Conservation (phyloP, 257 asterid genomes). For the Ophiorrhiza pumila region DNA sequence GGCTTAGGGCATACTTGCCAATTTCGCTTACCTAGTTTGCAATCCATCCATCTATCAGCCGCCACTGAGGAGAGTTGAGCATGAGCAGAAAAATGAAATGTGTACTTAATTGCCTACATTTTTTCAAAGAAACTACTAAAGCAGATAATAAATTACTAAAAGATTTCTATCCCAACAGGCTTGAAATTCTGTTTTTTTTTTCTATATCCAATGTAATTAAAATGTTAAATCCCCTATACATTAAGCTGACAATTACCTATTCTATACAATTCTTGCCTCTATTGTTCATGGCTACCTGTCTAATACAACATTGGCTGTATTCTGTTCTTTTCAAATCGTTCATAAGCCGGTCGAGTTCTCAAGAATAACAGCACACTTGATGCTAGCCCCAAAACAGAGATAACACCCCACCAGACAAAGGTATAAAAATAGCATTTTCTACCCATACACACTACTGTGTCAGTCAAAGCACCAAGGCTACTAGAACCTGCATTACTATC, state of each 20-base stretch:
- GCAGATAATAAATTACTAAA: no score
- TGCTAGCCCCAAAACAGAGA: conserved; percentile 63
- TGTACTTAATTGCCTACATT: neutral
- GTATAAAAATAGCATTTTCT: conserved; percentile 62
- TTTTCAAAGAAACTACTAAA: no score
- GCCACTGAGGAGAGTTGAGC: neutral
- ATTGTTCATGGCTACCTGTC: neutral
- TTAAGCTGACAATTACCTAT: neutral
- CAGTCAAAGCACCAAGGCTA: conserved; percentile 16
- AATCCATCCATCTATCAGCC: no score
- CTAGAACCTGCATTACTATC: conserved; percentile 41
- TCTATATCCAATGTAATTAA: no score
- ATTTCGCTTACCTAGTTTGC: no score
- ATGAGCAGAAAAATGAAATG: neutral
- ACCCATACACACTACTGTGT: conserved; percentile 74
- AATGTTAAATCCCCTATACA: neutral
- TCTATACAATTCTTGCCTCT: neutral
- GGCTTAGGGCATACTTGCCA: no score
- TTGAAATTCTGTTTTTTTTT: no score
- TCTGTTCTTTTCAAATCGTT: conserved; percentile 47
- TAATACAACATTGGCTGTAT: conserved; percentile 24
- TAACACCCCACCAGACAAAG: conserved; percentile 83
- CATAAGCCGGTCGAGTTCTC: conserved; percentile 65
- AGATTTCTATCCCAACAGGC: no score
- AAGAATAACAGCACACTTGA: conserved; percentile 61